Evolutionary conservation across 345 rosid species (phyloP).

Genomic region (Brassica rapa): DNA sequence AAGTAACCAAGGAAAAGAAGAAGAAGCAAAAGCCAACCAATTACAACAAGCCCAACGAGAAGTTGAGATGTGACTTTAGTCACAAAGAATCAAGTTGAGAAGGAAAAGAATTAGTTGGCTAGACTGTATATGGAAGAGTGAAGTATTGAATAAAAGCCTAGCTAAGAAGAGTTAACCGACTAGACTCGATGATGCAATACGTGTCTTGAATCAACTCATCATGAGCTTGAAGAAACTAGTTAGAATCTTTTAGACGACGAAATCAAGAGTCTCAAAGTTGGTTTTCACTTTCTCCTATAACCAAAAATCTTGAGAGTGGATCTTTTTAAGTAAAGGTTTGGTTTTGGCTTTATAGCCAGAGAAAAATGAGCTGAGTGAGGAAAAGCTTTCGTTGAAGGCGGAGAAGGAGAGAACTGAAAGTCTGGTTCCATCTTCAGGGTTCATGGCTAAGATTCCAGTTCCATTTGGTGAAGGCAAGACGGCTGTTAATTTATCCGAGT

Average conservation of each 20-base stretch:
- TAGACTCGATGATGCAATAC: conserved; percentile 80
- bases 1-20: too few species aligned
- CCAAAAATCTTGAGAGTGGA: not conserved
- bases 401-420: conserved; percentile 47
- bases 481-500: conserved; percentile 51
- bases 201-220: conserved; percentile 71
- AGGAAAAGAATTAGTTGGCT: too few species aligned
- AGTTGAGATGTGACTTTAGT: too few species aligned
- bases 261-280: conserved; percentile 79
- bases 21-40: too few species aligned
- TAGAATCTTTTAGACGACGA: conserved; percentile 76
- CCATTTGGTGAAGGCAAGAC: conserved; percentile 62
- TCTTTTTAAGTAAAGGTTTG: not conserved
- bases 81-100: too few species aligned
- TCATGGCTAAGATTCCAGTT: conserved; percentile 49
- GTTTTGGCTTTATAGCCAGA: conserved; percentile 52
- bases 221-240: conserved; percentile 76
- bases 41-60: too few species aligned
- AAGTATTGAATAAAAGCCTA: too few species aligned
- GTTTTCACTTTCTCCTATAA: not conserved
- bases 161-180: conserved; percentile 36
- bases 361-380: conserved; percentile 85
- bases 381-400: conserved; percentile 69
- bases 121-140: too few species aligned
- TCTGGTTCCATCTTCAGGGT: conserved; percentile 49